Conservation (phyloP, 2,329 filamentous ascomycete species). For the Cladosporium oxysporum region DNA sequence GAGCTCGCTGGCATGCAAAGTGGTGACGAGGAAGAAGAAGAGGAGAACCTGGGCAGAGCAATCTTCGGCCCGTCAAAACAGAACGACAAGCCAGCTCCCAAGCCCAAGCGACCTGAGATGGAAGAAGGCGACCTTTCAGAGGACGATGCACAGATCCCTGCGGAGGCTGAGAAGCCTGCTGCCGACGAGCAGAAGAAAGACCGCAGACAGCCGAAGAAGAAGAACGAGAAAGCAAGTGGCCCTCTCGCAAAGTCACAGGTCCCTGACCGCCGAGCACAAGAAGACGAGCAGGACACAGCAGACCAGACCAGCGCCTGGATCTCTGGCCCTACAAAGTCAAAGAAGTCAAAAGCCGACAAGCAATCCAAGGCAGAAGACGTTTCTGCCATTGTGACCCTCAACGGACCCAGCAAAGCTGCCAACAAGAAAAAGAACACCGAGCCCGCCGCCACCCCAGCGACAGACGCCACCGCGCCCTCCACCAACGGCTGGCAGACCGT, state of each 20-base stretch:
- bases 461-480: not conserved
- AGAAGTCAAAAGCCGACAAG: constrained; percentile 27
- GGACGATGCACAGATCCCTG: constrained; percentile 36
- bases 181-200: constrained; percentile 19
- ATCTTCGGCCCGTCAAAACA: constrained; percentile 61
- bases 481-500: constrained; percentile 49
- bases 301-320: constrained; percentile 27
- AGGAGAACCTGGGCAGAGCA: constrained; percentile 66
- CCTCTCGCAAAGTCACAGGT: constrained; percentile 27
- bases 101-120: constrained; percentile 54
- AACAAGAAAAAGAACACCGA: constrained; percentile 26
- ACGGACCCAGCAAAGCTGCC: constrained; percentile 13
- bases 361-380: constrained; percentile 25
- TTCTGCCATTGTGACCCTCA: constrained; percentile 19
- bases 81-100: constrained; percentile 33
- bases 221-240: constrained; percentile 28
- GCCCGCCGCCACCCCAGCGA: constrained; percentile 31
- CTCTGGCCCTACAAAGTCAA: constrained; percentile 23
- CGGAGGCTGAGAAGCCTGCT: constrained; percentile 2
- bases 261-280: constrained; percentile 21
- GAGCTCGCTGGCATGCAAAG: constrained; percentile 50
- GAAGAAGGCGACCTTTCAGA: constrained; percentile 60
- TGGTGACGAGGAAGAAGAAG: constrained; percentile 52
- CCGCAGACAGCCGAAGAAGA: constrained; percentile 30
- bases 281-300: constrained; percentile 13